Evolutionary conservation across 257 asterid species (phyloP).

Genomic region (Agastache rugosa): DNA sequence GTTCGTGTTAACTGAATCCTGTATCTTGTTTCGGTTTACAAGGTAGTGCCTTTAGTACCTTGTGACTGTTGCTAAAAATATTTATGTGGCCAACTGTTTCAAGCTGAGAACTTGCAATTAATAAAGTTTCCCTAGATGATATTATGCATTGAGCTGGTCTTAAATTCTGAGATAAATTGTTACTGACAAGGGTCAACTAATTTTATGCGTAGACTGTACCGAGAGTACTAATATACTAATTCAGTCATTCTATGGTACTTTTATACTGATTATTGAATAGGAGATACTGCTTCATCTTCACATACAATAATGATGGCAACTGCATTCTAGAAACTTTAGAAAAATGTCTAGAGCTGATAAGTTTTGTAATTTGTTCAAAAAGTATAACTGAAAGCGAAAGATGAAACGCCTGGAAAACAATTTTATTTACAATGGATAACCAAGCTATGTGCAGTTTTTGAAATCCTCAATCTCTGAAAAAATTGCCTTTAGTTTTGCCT

Average conservation of each 20-base stretch:
- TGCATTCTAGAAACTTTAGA: background rate
- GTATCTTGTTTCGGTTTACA: constrained; percentile 20
- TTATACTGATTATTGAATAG: background rate
- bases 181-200: constrained; percentile 12
- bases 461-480: constrained; percentile 7
- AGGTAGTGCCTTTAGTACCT: background rate
- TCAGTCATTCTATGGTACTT: constrained; percentile 11
- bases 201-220: background rate
- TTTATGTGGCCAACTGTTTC: background rate
- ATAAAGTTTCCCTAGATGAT: constrained; percentile 25
- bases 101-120: constrained; percentile 14
- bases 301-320: constrained; percentile 22
- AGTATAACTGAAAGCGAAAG: constrained; percentile 12
- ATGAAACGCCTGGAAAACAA: constrained; percentile 20
- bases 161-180: background rate
- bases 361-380: background rate
- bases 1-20: constrained; percentile 2
- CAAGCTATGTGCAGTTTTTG: background rate
- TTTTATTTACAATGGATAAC: background rate
- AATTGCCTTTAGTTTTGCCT: constrained; percentile 16
- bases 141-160: constrained; percentile 22
- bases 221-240: constrained; percentile 6
- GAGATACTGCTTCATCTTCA: background rate
- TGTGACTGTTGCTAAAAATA: constrained; percentile 1
- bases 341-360: background rate